Conservation (phyloP, 768 basidiomycete species). For the Phanerochaete carnosa region DNA sequence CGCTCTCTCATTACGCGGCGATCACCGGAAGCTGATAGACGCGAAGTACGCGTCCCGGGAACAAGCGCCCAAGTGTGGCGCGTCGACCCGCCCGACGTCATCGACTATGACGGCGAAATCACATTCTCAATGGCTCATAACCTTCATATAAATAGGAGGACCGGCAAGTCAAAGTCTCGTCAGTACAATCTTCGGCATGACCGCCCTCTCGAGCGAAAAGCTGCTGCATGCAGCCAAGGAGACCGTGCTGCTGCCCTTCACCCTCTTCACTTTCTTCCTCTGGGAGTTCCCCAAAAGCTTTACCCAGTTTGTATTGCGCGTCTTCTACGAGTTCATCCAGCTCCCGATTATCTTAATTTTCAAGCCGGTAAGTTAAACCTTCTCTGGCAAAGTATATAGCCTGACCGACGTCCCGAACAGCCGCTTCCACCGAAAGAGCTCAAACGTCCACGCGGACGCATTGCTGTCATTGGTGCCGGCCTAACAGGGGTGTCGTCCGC, state of each 20-base stretch:
- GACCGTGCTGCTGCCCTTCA: background rate
- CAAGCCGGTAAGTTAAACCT: constrained; percentile 1
- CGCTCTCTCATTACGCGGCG: background rate
- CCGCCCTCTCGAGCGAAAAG: background rate
- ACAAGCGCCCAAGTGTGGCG: background rate
- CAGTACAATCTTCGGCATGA: background rate
- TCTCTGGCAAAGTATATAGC: background rate
- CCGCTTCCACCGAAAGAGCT: constrained; percentile 15
- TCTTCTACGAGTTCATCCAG: background rate
- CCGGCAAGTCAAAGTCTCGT: background rate
- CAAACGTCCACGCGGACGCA: constrained; percentile 35
- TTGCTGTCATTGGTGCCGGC: constrained; percentile 50
- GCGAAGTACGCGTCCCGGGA: background rate
- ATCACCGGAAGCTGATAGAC: background rate
- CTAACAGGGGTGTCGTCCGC: constrained; percentile 52
- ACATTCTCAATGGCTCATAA: background rate
- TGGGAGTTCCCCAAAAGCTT: constrained; percentile 1
- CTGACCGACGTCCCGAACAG: background rate
- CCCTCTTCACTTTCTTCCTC: background rate
- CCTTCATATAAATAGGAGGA: background rate
- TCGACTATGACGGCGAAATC: background rate
- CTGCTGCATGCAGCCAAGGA: background rate
- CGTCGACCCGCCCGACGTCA: background rate
- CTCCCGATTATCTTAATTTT: background rate
- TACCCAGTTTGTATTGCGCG: background rate